Base-by-base conservation (phyloP, 371 early-diverging fungal genomes). In the Rhizopus delemar region DNA sequence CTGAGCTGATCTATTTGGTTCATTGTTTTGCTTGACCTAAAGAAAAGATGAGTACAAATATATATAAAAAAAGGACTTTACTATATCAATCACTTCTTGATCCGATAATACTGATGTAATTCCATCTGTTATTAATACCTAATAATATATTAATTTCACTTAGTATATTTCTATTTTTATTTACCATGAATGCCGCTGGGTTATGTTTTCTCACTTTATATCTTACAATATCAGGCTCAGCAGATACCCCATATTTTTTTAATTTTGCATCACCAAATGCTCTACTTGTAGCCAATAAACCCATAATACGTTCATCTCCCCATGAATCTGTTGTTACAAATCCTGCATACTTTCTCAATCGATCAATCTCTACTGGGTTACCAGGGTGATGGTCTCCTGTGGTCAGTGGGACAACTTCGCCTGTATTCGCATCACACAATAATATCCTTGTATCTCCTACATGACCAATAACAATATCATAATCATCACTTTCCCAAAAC, bases 81-180 rank as follows among this genome's bases (percentile, higher is more conserved):
- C 90, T 66, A 83, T 73, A 59, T 91, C 91, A 46, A 89, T 81
- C 13, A 91, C 81, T 68, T 91, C 91, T 66, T 91, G 91, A 59
- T 91, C 84, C 5, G 88, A 85, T 80, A 91, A 82, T 13, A 89
- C 91, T 34, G 86, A 77, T 6, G 86, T 85, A 49, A 91, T 70
- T 0, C 91, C 91, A 68, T 91, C 91, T 15, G 91, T 86, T 33
- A 88, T 76, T 36, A 91, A 51, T 8, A 86, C 77, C 77, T 76
- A 38, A 4, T 3, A 29, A 38, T 43, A 15, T 7, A 9, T 33
- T 8, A 39, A 13, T 39, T 39, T 39, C 22, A 22, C 2, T 22
- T 22, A 22, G 22, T 22, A 22, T 22, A 22, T 22, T 22, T 36
- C 41, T 9, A 5, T 16, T 28, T 38, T n/a, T 2, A 8, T 16